Base-by-base conservation (phyloP, 129 eudicot species). In the Tagetes erecta region DNA sequence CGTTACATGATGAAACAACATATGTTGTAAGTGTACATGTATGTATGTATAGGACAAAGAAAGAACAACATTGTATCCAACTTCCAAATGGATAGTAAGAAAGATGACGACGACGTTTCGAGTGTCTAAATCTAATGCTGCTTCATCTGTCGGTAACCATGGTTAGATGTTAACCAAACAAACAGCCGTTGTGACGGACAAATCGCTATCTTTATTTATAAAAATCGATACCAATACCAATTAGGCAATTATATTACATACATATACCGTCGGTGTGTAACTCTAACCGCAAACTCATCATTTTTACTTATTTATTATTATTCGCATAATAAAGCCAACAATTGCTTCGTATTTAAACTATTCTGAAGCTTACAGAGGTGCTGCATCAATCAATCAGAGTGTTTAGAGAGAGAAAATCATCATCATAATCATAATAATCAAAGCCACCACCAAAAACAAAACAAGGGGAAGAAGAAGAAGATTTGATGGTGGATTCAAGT, bases 311-410 rank as follows among this genome's bases (percentile, higher is more conserved):
- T 62, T 27, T 12, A 14, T 46, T 44, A 6, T 1, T 57, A 57
- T 10, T 31, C 66, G 10, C 41, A 9, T 3, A 58, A 58, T 31
- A 33, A 58, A 33, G 64, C 14, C 3, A 64, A 84, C 83, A 86
- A 82, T 86, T 84, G 87, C 92, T 86, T 89, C 75, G 86, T 78
- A 81, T 80, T 86, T 80, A 89, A 89, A 91, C 91, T 88, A 86
- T 77, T 8, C 6, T 78, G 68, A 70, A 80, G 82, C 85, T 73
- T 76, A 62, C 76, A 75, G 69, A 78, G 7, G 62, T 58, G 72
- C 53, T 58, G 49, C 63, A 68, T 64, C 27, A 20, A 20, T 20
- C 27, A 20, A 20, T 20, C 30, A 56, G 51, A 46, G 52, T 47
- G 10, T 10, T 13, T 47, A 42, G 60, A 68, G 30, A 63, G 56